Conservation (phyloP, 176 grass and related monocot species). For the Neostapfia colusana region DNA sequence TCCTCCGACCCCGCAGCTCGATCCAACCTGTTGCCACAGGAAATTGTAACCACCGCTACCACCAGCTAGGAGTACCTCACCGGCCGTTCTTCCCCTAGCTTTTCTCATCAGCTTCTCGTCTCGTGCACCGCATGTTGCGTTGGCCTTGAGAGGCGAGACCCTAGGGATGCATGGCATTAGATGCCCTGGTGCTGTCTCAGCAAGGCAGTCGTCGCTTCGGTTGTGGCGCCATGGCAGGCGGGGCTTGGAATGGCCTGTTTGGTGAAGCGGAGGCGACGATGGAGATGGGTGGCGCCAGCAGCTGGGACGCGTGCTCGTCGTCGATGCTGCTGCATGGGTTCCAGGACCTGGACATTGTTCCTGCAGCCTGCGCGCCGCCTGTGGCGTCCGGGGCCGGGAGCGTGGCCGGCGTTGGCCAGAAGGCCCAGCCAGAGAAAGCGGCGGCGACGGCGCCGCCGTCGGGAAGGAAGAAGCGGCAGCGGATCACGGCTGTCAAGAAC, state of each 20-base stretch:
- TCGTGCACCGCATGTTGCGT: background rate
- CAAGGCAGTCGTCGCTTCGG: constrained; percentile 37
- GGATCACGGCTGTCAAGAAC: constrained; percentile 72
- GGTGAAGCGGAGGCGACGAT: constrained; percentile 28
- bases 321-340: too few species aligned
- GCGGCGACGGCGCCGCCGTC: background rate
- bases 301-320: constrained; percentile 30
- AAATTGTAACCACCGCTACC: constrained; percentile 14
- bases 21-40: constrained; percentile 33
- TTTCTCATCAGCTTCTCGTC: background rate
- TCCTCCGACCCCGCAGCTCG: background rate
- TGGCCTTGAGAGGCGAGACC: constrained; percentile 19
- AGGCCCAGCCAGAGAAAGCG: background rate
- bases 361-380: too few species aligned
- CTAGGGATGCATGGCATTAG: constrained; percentile 64
- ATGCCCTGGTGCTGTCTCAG: constrained; percentile 70
- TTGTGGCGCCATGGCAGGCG: constrained; percentile 52
- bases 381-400: too few species aligned
- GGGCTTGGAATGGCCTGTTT: constrained; percentile 36
- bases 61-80: too few species aligned
- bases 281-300: constrained; percentile 17
- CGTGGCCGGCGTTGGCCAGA: background rate
- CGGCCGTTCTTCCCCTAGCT: background rate
- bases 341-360: too few species aligned
- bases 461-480: constrained; percentile 63